A percentile compares a stretch with the other conserved stretches of the same genome.
These are phyloP conservation scores for Yamadazyma insecticola DNA, from an alignment of 805 yeast species.

Conservation along the genomic window DNA sequence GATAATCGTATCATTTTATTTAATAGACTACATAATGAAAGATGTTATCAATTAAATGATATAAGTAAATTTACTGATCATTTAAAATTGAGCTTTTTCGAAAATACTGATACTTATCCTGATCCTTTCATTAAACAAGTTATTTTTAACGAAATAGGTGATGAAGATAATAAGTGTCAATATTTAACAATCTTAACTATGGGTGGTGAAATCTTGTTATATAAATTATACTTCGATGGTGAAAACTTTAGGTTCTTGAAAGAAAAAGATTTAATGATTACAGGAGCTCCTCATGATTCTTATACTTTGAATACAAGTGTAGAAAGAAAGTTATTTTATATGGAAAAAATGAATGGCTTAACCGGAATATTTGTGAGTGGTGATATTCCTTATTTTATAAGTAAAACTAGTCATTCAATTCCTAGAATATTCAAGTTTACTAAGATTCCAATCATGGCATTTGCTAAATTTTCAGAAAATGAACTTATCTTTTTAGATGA, in stretches of 20 bases:
- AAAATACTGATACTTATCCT: slow-evolving; percentile 50
- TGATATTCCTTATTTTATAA: slow-evolving; percentile 59
- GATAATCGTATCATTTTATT: slow-evolving; percentile 70
- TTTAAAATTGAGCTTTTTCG: slow-evolving; percentile 43
- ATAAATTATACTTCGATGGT: slow-evolving; percentile 52
- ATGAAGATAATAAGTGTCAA: slow-evolving; percentile 48
- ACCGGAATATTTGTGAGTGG: slow-evolving; percentile 71
- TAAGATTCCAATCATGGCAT: slow-evolving; percentile 59
- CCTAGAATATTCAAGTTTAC: slow-evolving; percentile 68
- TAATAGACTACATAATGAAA: slow-evolving; percentile 49
- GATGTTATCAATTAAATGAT: slow-evolving; percentile 49
- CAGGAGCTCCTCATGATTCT: slow-evolving; percentile 81
- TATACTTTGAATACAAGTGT: slow-evolving; percentile 62
- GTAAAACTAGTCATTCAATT: slow-evolving; percentile 58
- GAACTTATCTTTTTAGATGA: slow-evolving; percentile 73
- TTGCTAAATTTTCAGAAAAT: slow-evolving; percentile 51
- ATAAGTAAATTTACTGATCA: slow-evolving; percentile 44
- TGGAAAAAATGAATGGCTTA: slow-evolving; percentile 54
- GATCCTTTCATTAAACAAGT: slow-evolving; percentile 72
- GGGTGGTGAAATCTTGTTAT: slow-evolving; percentile 75
- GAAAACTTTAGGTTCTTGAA: slow-evolving; percentile 38
- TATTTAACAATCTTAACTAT: slow-evolving; percentile 67
- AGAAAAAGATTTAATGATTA: slow-evolving; percentile 43
- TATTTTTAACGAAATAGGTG: slow-evolving; percentile 64
- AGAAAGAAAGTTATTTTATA: slow-evolving; percentile 62